Percentiles rank a stretch among this genome's conserved stretches.
Evolutionary conservation across 2,329 filamentous ascomycete species (phyloP).

Genomic region (Shiraia bambusicola): DNA sequence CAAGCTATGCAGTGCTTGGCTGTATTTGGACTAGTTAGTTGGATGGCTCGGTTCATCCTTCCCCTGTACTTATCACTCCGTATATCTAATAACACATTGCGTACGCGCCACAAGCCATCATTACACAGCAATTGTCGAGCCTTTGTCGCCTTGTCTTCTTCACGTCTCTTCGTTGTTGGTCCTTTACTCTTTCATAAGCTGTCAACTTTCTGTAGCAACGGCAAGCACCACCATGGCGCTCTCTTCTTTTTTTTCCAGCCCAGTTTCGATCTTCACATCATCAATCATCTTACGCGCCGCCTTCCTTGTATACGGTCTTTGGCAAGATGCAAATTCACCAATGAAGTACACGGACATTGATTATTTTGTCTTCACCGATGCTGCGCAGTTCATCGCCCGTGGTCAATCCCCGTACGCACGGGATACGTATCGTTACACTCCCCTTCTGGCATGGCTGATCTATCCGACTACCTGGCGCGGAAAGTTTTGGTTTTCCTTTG

Average conservation of each 20-base stretch:
- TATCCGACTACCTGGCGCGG: constrained; percentile 70
- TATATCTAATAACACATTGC: constrained; percentile 3
- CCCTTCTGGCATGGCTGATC: constrained; percentile 87
- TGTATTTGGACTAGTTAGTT: constrained; percentile 17
- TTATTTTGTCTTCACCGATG: constrained; percentile 97
- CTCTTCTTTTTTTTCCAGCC: constrained; percentile 37
- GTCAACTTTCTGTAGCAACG: not conserved
- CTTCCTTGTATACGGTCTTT: constrained; percentile 84
- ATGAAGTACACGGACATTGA: constrained; percentile 99
- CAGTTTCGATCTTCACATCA: constrained; percentile 44
- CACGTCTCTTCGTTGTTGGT: constrained; percentile 1
- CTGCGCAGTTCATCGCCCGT: constrained; percentile 72
- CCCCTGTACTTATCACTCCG: constrained; percentile 2
- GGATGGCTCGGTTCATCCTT: constrained; percentile 18
- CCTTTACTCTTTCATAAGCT: constrained; percentile 1
- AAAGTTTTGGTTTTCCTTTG: constrained; percentile 72
- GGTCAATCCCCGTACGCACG: constrained; percentile 77
- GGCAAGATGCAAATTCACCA: constrained; percentile 88
- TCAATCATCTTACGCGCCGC: constrained; percentile 65
- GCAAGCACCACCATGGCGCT: constrained; percentile 23
- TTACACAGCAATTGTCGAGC: not conserved
- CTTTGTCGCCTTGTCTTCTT: not conserved
- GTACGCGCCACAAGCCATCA: constrained; percentile 1
- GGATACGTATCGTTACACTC: constrained; percentile 96
- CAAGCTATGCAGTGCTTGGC: constrained; percentile 23